phyloP scores from a whole-genome alignment of 257 asterid species.

The Rauvolfia tetraphylla region DNA sequence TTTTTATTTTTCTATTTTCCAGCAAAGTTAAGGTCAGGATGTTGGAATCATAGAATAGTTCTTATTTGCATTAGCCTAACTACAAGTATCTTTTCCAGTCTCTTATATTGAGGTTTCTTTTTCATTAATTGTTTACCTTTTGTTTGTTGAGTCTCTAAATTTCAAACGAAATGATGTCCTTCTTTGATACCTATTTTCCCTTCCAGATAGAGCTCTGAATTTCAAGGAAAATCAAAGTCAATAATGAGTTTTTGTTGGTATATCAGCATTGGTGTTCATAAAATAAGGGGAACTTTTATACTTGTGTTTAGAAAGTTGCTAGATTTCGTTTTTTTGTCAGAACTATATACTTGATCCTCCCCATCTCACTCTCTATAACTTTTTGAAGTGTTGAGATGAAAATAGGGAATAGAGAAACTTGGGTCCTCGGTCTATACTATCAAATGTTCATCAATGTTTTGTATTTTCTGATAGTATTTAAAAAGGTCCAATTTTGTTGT shows the following conservation, averaged over 20 bases:
- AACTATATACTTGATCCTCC: not conserved
- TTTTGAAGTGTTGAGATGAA: not conserved
- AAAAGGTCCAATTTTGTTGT: constrained; percentile 35
- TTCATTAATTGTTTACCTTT: not conserved
- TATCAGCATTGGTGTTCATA: not conserved
- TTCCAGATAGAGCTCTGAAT: not conserved
- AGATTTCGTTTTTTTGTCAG: not conserved
- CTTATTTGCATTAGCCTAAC: not conserved
- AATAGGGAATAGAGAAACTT: constrained; percentile 32
- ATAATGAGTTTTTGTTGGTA: not conserved
- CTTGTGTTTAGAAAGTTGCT: not conserved
- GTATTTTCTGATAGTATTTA: constrained; percentile 22
- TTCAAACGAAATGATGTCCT: not conserved
- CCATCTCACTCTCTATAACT: not conserved
- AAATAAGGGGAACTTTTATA: not conserved
- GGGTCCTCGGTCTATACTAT: constrained; percentile 10
- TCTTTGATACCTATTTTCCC: not conserved
- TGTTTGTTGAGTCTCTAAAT: not conserved
- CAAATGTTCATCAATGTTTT: constrained; percentile 8
- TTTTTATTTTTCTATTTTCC: not conserved
- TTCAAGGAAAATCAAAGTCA: not conserved
- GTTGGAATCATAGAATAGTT: not conserved
- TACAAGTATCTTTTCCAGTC: not conserved
- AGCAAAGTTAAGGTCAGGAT: not conserved
- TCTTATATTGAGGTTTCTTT: not conserved